Conservation (phyloP, 495 filamentous ascomycete species). For the Podospora anserina region DNA sequence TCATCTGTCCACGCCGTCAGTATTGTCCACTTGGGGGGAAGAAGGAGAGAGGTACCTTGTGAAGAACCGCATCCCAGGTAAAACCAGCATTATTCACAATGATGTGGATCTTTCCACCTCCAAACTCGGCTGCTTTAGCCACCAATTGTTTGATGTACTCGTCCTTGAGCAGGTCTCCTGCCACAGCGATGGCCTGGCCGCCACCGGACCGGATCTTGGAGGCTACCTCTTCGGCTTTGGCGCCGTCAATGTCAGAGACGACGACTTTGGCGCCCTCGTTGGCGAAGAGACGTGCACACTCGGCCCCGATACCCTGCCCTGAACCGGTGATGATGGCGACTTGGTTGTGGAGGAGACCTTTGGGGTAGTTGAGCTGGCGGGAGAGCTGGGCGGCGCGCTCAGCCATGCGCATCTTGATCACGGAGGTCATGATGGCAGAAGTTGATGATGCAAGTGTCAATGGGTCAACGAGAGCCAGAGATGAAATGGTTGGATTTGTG, state of each 20-base stretch:
- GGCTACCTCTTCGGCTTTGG: slow-evolving; percentile 62
- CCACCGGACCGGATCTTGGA: slow-evolving; percentile 61
- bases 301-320: slow-evolving; percentile 87
- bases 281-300: slow-evolving; percentile 74
- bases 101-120: slow-evolving; percentile 80
- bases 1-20: slow-evolving; percentile 52
- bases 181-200: slow-evolving; percentile 63
- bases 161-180: slow-evolving; percentile 69
- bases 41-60: slow-evolving; percentile 57
- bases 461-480: not conserved
- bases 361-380: slow-evolving; percentile 74
- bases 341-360: slow-evolving; percentile 71
- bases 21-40: slow-evolving; percentile 1
- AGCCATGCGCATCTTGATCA: slow-evolving; percentile 35
- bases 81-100: slow-evolving; percentile 85
- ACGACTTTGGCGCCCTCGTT: slow-evolving; percentile 83
- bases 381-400: slow-evolving; percentile 65
- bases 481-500: not conserved
- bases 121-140: slow-evolving; percentile 71
- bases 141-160: slow-evolving; percentile 66
- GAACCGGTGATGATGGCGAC: slow-evolving; percentile 84
- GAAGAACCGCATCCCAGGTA: slow-evolving; percentile 88
- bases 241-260: slow-evolving; percentile 73
- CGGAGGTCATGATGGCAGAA: not conserved
- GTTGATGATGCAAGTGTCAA: not conserved